Percentiles rank a stretch among this genome's conserved stretches.
phyloP scores from a whole-genome alignment of 2,329 filamentous ascomycete species.

The Nannizzia gypsea region DNA sequence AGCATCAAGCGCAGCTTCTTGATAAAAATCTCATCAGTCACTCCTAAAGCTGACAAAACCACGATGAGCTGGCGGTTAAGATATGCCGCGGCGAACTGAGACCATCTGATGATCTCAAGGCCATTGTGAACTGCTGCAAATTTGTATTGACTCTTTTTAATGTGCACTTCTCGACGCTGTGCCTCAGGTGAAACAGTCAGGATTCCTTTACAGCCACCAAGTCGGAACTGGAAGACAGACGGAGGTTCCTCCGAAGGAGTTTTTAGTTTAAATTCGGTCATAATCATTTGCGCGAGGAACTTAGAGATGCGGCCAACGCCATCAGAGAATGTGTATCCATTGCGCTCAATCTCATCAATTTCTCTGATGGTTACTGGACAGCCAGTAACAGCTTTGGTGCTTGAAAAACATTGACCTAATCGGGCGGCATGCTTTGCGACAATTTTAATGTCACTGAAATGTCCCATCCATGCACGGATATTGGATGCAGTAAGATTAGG shows the following conservation, averaged over 20 bases:
- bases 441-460: constrained; percentile 66
- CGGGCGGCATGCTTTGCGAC: constrained; percentile 86
- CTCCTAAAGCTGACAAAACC: constrained; percentile 67
- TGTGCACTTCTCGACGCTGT: constrained; percentile 56
- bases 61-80: constrained; percentile 84
- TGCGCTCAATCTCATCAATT: constrained; percentile 58
- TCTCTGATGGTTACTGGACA: constrained; percentile 47
- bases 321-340: constrained; percentile 69
- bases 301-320: constrained; percentile 86
- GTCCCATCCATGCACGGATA: constrained; percentile 78
- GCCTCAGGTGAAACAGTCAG: constrained; percentile 62
- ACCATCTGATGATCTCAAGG: constrained; percentile 76
- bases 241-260: constrained; percentile 47
- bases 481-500: constrained; percentile 55
- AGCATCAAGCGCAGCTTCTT: constrained; percentile 58
- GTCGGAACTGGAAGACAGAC: constrained; percentile 80
- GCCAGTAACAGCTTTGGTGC: constrained; percentile 62
- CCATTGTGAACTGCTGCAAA: constrained; percentile 60
- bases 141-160: constrained; percentile 78
- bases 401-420: constrained; percentile 91
- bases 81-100: constrained; percentile 62
- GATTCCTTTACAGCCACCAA: constrained; percentile 87
- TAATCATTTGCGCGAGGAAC: constrained; percentile 62
- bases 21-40: constrained; percentile 55
- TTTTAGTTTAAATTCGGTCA: constrained; percentile 54